Evolutionary conservation across 495 filamentous ascomycete species (phyloP).

Genomic region (Xanthoparmelia taractica): DNA sequence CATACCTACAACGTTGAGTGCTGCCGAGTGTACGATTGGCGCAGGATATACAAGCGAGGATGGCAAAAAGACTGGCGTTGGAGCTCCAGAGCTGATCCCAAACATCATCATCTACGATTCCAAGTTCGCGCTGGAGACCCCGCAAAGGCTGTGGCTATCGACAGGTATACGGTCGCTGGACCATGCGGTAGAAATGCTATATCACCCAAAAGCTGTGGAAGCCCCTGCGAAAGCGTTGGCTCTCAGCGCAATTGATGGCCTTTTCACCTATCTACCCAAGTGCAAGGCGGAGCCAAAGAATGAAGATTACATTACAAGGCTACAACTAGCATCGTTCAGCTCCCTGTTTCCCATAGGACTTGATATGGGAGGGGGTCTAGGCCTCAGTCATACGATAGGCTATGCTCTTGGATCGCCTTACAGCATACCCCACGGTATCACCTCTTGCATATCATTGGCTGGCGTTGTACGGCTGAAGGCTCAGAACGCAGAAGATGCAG

Average conservation of each 20-base stretch:
- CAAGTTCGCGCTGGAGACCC: constrained; percentile 37
- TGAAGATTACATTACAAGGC: constrained; percentile 37
- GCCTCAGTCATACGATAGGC: constrained; percentile 39
- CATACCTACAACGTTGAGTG: constrained; percentile 44
- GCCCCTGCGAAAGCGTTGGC: constrained; percentile 35
- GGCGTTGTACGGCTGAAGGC: constrained; percentile 41
- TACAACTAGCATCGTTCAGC: constrained; percentile 41
- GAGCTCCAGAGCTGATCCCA: constrained; percentile 31
- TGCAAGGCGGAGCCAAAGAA: constrained; percentile 34
- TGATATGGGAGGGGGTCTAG: constrained; percentile 39
- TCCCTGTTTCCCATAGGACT: constrained; percentile 36
- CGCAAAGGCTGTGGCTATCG: constrained; percentile 34
- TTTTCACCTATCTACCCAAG: constrained; percentile 39
- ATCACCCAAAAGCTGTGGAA: constrained; percentile 42
- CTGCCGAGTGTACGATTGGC: constrained; percentile 39
- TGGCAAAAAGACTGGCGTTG: constrained; percentile 38
- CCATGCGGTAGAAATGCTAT: constrained; percentile 43
- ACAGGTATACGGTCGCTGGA: constrained; percentile 43
- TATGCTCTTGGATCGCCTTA: constrained; percentile 45
- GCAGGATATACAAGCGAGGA: constrained; percentile 37
- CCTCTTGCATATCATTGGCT: constrained; percentile 41
- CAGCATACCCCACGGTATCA: constrained; percentile 44
- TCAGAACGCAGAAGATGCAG: constrained; percentile 33
- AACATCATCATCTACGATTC: constrained; percentile 41
- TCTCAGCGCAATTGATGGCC: constrained; percentile 32